Percentiles rank a stretch among this genome's conserved stretches.
Evolutionary conservation across 129 eudicot genomes (phyloP).

Genomic region (Gnaphalium uliginosum): DNA sequence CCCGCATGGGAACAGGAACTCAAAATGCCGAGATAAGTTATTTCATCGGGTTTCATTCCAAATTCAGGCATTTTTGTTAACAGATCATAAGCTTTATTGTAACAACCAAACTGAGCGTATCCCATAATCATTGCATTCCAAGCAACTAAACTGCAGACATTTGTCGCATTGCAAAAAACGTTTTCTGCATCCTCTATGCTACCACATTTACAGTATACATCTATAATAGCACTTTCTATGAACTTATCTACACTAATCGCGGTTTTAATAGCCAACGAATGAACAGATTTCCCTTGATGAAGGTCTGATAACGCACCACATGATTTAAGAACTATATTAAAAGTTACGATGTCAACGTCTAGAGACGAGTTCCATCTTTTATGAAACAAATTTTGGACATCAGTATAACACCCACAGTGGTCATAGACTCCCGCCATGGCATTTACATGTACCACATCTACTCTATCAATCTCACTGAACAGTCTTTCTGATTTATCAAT

Average conservation of each 20-base stretch:
- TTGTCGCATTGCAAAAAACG: conserved; percentile 21
- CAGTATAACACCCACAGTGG: conserved; percentile 34
- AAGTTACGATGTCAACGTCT: conserved; percentile 33
- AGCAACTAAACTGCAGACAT: conserved; percentile 41
- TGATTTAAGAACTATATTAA: conserved; percentile 44
- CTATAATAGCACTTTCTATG: conserved; percentile 45
- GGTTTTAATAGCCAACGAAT: conserved; percentile 41
- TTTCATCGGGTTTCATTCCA: conserved; percentile 48
- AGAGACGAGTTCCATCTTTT: conserved; percentile 34
- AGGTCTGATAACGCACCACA: conserved; percentile 52
- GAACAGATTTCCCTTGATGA: conserved; percentile 44
- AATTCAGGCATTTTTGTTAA: conserved; percentile 23
- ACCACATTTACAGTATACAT: conserved; percentile 55
- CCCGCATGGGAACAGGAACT: conserved; percentile 50
- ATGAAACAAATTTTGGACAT: conserved; percentile 36
- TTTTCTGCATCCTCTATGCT: conserved; percentile 40
- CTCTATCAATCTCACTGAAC: conserved; percentile 29
- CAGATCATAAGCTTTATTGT: conserved; percentile 32
- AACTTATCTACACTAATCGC: conserved; percentile 35
- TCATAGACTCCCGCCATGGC: conserved; percentile 37
- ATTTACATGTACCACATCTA: conserved; percentile 34
- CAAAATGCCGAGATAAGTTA: conserved; percentile 51
- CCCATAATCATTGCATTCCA: conserved; percentile 64
- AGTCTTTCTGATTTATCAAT: conserved; percentile 31
- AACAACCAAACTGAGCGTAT: conserved; percentile 48